Percentiles rank a stretch among this genome's conserved stretches.
phyloP scores from a whole-genome alignment of 2,329 filamentous ascomycete species.

The Rugonectria rugulosa region DNA sequence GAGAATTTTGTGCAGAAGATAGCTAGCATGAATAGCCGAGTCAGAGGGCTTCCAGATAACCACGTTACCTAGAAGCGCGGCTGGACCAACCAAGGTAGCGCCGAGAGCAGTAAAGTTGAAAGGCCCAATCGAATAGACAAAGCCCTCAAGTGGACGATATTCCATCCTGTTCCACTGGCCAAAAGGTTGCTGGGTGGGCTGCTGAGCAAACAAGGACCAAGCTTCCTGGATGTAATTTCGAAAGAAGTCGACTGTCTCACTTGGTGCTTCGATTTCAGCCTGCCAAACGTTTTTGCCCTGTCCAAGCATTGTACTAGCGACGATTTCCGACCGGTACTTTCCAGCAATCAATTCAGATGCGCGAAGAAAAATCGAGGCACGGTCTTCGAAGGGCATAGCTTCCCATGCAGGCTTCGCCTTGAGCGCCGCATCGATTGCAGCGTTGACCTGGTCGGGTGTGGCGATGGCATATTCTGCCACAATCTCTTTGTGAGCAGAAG shows the following conservation, averaged over 20 bases:
- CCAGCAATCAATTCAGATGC: constrained; percentile 29
- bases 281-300: constrained; percentile 35
- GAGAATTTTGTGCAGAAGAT: constrained; percentile 48
- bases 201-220: constrained; percentile 26
- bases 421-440: constrained; percentile 29
- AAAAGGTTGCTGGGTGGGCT: constrained; percentile 10
- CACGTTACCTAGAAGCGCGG: constrained; percentile 50
- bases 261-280: constrained; percentile 29
- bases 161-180: constrained; percentile 39
- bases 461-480: constrained; percentile 29
- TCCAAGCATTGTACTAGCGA: constrained; percentile 29
- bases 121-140: constrained; percentile 50
- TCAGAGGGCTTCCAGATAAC: constrained; percentile 52
- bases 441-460: constrained; percentile 27
- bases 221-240: constrained; percentile 33
- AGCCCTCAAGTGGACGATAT: constrained; percentile 50
- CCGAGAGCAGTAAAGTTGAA: constrained; percentile 54
- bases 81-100: constrained; percentile 45
- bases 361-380: constrained; percentile 28
- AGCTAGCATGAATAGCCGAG: constrained; percentile 43
- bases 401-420: constrained; percentile 29
- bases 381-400: constrained; percentile 25
- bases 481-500: constrained; percentile 23
- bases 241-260: constrained; percentile 46
- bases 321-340: constrained; percentile 30